Evolutionary conservation across 306 rosid species (phyloP), one percentile per base, ranked within the genome.

Genomic region (Sophora flavescens): DNA sequence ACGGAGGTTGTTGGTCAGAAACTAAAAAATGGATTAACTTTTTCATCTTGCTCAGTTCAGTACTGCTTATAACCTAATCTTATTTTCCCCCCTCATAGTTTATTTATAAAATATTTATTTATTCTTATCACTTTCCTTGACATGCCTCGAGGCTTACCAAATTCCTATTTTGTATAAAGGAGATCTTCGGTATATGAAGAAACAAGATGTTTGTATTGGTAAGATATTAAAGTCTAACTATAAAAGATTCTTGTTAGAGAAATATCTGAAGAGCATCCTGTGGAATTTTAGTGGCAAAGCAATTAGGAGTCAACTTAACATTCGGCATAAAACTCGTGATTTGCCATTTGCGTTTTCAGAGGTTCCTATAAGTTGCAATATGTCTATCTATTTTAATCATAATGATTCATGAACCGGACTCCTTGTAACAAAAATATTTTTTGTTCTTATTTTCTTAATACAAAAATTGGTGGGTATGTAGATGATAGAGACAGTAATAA

Each of bases 11-110:
- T 80, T 95, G 99, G 99, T 88, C 91, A 33, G 96, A 85, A 13
- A 78, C 77, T 47, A n/a, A 87, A 11, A 83, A 39, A 90, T 7
- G 85, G 74, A 75, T 41, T 75, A 6, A 66, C 84, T 63, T 81
- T 80, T 87, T 87, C 99, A 1, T 97, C 99, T 76, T 95, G 99
- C 86, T 92, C 91, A 89, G 99, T 95, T 94, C 78, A 88, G 99
- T 92, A 87, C 47, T 59, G 13, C 74, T 70, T n/a, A n/a, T 73
- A 38, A 73, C 65, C 77, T 77, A 53, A 38, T 32, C 82, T 81
- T 65, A 47, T 2, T 17, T 80, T 72, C 42, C 32, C 7, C 6
- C 17, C 32, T 42, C 14, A 18, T 70, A 64, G 30, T 45, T 1
- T 68, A 60, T 11, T 33, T 36, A 38, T n/a, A 39, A 75, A 79